Percentiles rank a stretch among this genome's conserved stretches.
phyloP scores from a whole-genome alignment of 495 filamentous ascomycete genomes.

The Rhypophila decipiens region DNA sequence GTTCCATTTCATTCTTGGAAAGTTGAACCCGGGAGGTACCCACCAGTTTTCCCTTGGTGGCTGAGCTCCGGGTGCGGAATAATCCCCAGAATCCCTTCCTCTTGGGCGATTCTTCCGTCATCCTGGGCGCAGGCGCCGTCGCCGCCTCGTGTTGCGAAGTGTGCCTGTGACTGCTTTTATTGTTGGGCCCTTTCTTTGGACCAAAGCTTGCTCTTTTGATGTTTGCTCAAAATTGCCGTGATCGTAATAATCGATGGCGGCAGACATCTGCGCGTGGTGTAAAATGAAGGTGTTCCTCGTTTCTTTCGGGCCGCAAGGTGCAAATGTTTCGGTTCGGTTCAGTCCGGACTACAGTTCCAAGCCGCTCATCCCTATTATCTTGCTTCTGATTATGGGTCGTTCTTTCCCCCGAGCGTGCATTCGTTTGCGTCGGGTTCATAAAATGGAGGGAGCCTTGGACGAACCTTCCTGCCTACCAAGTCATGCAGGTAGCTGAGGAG shows the following conservation, averaged over 20 bases:
- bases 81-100: conserved; percentile 31
- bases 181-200: not conserved
- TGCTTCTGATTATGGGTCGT: too few species aligned
- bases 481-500: too few species aligned
- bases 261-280: not conserved
- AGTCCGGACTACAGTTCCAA: too few species aligned
- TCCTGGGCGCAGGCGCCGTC: not conserved
- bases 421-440: too few species aligned
- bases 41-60: conserved; percentile 28
- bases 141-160: not conserved
- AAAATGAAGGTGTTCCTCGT: too few species aligned
- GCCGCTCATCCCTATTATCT: too few species aligned
- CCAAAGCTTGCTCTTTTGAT: too few species aligned
- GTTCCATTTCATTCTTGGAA: not conserved
- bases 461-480: too few species aligned
- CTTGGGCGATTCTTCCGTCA: conserved; percentile 17
- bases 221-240: not conserved
- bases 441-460: too few species aligned
- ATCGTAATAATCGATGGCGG: not conserved
- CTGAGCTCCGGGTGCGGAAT: conserved; percentile 29
- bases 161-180: not conserved
- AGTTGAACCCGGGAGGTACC: conserved; percentile 8
- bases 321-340: too few species aligned
- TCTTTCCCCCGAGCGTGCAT: too few species aligned
- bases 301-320: too few species aligned